These are phyloP conservation scores for Globisporangium nodosum DNA, from an alignment of 352 stramenopile genomes.

Conservation along the genomic window DNA sequence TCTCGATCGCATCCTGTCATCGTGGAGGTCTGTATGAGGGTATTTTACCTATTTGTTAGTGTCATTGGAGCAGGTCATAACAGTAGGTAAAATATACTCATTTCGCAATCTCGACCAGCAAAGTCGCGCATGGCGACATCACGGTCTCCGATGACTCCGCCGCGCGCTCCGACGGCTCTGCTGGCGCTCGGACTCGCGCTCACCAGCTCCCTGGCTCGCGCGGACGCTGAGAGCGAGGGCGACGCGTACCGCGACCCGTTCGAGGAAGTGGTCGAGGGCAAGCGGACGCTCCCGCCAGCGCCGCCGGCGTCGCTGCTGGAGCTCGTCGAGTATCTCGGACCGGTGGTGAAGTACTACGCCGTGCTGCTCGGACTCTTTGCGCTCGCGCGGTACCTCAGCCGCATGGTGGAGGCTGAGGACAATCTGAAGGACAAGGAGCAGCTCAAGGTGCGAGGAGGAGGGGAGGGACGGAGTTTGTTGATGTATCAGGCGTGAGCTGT, in stretches of 20 bases:
- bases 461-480: no score
- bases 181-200: neutral
- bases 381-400: constrained; percentile 54
- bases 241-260: constrained; percentile 2
- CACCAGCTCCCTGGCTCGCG: neutral
- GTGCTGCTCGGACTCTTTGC: constrained; percentile 54
- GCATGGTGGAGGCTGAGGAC: constrained; percentile 46
- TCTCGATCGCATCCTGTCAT: no score
- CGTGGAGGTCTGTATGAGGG: no score
- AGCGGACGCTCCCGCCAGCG: constrained; percentile 7
- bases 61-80: no score
- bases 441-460: constrained; percentile 8
- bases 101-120: no score
- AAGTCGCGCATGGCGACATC: neutral
- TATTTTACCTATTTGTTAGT: no score
- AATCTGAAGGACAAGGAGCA: constrained; percentile 33
- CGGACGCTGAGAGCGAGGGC: neutral
- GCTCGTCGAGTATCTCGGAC: constrained; percentile 40
- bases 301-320: constrained; percentile 48
- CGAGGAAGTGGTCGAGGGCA: constrained; percentile 2
- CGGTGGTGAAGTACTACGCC: constrained; percentile 78
- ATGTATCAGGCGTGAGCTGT: no score
- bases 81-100: no score
- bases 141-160: no score
- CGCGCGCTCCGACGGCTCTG: neutral